Evolutionary conservation across 495 filamentous ascomycete genomes (phyloP), one percentile per base, ranked within the genome.

Genomic region (Annulohypoxylon moriforme): DNA sequence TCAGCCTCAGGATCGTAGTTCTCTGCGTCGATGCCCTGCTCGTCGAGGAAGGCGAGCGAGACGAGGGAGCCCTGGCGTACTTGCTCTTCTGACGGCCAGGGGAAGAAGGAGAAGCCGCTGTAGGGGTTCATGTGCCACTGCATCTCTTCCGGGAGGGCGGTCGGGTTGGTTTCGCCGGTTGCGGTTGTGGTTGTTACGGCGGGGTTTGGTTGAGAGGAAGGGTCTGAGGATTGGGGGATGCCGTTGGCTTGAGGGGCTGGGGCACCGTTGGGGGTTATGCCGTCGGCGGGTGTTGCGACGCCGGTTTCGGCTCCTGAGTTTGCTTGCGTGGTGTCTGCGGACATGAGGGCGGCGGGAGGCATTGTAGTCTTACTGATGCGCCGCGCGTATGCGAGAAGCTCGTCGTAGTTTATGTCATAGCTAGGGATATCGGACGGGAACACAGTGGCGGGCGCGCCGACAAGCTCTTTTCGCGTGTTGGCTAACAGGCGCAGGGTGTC

Each of bases 331-430:
- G 13, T 52, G 9, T 52, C 75, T 46, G 58, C 73, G 56, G 36
- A 69, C 66, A 82, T 74, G n/a, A 85, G 81, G 64, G 84, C 89
- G 4, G 88, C 86, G 0, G 88, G 88, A 0, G 92, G 92, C 8
- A 90, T 81, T 0, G 93, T 94, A 68, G 87, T 92, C 75, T 86
- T 88, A 61, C 86, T 89, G 67, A 94, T 93, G 68, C 86, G 85
- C n/a, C 88, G 87, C 8, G 92, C 93, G 72, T 91, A 94, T 47
- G 80, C 79, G 7, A 95, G 86, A 1, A 95, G 85, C 58, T 94
- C 90, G 49, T 82, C 82, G 60, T 89, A 90, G 11, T 85, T 82
- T 57, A 94, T 87, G 14, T 81, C 68, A 70, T 81, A 77, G 70
- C 73, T 76, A 1, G 76, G 72, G 24, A 75, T 75, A 47, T 72